phyloP scores from a whole-genome alignment of 73 alveolate genomes.

The Halteria grandinella region DNA sequence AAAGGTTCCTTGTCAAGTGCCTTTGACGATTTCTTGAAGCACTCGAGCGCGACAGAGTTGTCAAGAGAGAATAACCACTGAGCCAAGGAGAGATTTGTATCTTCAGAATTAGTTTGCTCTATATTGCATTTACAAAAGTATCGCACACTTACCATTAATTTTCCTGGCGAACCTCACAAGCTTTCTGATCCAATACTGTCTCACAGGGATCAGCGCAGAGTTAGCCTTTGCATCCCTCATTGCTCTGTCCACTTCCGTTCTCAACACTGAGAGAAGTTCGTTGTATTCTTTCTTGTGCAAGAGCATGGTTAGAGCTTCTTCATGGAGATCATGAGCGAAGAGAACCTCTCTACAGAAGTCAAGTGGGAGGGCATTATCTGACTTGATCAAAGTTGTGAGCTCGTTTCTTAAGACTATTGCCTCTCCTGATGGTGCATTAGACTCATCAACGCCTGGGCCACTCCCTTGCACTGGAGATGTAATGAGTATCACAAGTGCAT shows the following conservation, averaged over 20 bases:
- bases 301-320: slow-evolving; percentile 43
- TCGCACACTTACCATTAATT: slow-evolving; percentile 14
- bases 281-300: slow-evolving; percentile 44
- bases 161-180: slow-evolving; percentile 47
- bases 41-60: slow-evolving; percentile 29
- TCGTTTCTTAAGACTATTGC: slow-evolving; percentile 39
- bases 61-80: slow-evolving; percentile 39
- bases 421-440: no score
- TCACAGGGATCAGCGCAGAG: no score
- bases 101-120: slow-evolving; percentile 29
- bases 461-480: no score
- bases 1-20: slow-evolving; percentile 40
- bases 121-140: background rate
- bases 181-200: slow-evolving; percentile 9
- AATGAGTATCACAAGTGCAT: slow-evolving; percentile 53
- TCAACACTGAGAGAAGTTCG: background rate
- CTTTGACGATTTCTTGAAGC: slow-evolving; percentile 37
- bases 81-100: slow-evolving; percentile 13
- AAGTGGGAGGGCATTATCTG: slow-evolving; percentile 60
- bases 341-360: slow-evolving; percentile 45
- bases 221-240: no score
- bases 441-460: no score
- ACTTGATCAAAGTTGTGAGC: slow-evolving; percentile 40
- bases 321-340: slow-evolving; percentile 45
- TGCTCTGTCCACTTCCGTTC: slow-evolving; percentile 16